Percentiles rank a stretch among this genome's conserved stretches.
phyloP scores from a whole-genome alignment of 83 land plant genomes.

The Thuja plicata region DNA sequence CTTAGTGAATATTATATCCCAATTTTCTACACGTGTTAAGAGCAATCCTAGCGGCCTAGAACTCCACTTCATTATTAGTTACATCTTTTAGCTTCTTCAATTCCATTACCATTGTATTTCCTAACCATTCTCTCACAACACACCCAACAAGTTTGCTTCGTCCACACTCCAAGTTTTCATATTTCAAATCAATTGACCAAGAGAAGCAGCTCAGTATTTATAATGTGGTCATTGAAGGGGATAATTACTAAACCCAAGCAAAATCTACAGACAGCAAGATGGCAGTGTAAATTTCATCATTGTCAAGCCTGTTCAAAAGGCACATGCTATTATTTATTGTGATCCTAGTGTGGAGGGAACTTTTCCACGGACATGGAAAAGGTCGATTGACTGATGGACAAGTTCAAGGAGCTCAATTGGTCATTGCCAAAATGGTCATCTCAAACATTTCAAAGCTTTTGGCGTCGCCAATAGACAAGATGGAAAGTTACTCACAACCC shows the following conservation, averaged over 20 bases:
- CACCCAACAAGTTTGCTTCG: no score
- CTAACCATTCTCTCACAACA: no score
- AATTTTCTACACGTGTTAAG: no score
- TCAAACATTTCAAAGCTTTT: constrained; percentile 4
- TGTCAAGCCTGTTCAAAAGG: no score
- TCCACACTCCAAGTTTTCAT: no score
- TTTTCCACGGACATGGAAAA: neutral
- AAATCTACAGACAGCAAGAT: neutral
- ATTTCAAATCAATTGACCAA: neutral
- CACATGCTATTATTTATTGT: no score
- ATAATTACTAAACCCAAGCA: neutral
- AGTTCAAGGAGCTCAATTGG: neutral
- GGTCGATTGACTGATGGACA: neutral
- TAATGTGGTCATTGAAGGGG: neutral
- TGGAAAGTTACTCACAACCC: neutral
- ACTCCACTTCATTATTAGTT: no score
- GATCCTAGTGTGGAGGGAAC: neutral
- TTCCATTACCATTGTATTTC: no score
- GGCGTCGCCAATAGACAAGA: neutral
- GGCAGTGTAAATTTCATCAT: neutral
- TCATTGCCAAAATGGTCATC: neutral
- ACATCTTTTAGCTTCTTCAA: no score
- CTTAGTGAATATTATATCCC: no score
- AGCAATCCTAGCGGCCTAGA: no score
- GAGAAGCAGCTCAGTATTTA: neutral